These are phyloP conservation scores for Skeletonema marinoi DNA, from an alignment of 108 stramenopile species.

Conservation along the genomic window DNA sequence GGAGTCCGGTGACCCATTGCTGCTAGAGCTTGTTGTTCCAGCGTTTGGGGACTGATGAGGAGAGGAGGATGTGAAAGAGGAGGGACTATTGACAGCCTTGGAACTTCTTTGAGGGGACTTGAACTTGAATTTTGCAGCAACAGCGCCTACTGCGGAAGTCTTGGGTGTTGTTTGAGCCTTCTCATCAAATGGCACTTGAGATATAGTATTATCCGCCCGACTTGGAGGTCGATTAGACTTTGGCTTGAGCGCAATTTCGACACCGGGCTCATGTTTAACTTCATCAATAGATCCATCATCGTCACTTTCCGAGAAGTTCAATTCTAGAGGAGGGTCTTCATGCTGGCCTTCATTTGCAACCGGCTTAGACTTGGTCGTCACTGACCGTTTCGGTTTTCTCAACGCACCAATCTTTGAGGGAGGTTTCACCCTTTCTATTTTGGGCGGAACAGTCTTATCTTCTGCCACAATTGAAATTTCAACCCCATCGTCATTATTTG, in stretches of 20 bases:
- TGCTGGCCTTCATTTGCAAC: background rate
- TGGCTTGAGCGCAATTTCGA: background rate
- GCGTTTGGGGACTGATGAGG: background rate
- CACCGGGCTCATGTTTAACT: background rate
- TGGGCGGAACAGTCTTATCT: background rate
- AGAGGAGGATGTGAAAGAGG: background rate
- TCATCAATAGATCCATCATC: background rate
- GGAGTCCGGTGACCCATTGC: background rate
- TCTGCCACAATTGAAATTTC: background rate
- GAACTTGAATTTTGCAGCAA: background rate
- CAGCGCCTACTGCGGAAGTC: background rate
- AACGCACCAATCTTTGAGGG: background rate
- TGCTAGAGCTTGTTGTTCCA: conserved; percentile 1
- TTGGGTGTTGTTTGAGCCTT: background rate
- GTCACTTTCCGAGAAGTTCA: background rate
- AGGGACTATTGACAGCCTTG: background rate
- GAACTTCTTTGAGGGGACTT: background rate
- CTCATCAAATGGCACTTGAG: background rate
- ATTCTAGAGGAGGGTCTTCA: background rate
- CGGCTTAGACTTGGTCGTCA: background rate
- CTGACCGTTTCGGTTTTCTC: background rate
- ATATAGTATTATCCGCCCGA: background rate
- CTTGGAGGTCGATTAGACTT: background rate
- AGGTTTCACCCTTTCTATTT: background rate
- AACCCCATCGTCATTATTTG: background rate